A percentile compares a stretch with the other conserved stretches of the same genome.
These are phyloP conservation scores for Parascedosporium putredinis DNA, from an alignment of 2,329 filamentous ascomycete species.

Conservation along the genomic window DNA sequence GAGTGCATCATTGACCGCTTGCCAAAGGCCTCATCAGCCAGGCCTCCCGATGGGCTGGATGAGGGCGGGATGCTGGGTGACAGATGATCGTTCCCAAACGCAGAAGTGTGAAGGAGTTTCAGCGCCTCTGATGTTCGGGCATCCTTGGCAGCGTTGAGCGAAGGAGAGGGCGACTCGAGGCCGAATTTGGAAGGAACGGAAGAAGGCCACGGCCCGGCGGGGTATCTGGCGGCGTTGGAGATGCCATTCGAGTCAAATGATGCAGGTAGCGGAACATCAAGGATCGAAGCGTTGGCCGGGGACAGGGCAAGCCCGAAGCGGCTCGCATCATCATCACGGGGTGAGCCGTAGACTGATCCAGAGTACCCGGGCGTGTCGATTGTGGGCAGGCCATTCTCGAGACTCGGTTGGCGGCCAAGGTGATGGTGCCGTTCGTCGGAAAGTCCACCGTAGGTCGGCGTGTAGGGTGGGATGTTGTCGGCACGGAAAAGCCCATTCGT, in stretches of 20 bases:
- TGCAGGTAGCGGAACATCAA: constrained; percentile 84
- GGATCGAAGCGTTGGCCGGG: constrained; percentile 66
- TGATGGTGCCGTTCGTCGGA: constrained; percentile 31
- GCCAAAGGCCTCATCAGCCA: constrained; percentile 55
- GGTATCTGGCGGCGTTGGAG: constrained; percentile 77
- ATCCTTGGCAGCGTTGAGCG: constrained; percentile 53
- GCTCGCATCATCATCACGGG: constrained; percentile 53
- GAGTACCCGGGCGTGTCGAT: constrained; percentile 50
- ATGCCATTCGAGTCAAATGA: constrained; percentile 96
- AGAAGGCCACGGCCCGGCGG: constrained; percentile 70
- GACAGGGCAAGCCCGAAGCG: constrained; percentile 66
- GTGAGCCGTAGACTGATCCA: constrained; percentile 66
- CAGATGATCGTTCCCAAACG: constrained; percentile 58
- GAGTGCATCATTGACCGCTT: constrained; percentile 63
- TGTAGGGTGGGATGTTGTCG: constrained; percentile 27
- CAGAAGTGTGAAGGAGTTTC: constrained; percentile 55
- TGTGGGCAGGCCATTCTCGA: constrained; percentile 45
- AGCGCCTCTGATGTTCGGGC: constrained; percentile 51
- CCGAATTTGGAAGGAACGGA: constrained; percentile 90
- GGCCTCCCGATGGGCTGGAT: constrained; percentile 37
- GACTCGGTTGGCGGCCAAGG: constrained; percentile 36
- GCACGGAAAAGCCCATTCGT: constrained; percentile 43
- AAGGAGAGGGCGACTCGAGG: constrained; percentile 73
- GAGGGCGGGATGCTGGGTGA: constrained; percentile 28
- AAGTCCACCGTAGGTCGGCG: constrained; percentile 26